Evolutionary conservation across 352 stramenopile genomes (phyloP), one percentile per base, ranked within the genome.

Genomic region (Phytophthora multivora): DNA sequence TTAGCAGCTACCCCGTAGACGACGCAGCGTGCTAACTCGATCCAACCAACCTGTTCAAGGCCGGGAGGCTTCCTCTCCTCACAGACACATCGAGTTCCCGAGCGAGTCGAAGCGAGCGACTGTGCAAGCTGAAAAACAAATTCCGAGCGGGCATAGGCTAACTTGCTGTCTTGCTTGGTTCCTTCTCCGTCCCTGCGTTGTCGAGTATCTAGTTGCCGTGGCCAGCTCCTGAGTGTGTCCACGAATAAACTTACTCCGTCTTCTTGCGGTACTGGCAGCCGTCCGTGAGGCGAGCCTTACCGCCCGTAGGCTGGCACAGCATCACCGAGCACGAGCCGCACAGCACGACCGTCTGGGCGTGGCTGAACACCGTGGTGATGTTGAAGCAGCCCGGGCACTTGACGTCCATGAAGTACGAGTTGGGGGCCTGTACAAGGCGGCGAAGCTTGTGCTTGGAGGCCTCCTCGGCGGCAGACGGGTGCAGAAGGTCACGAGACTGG

Each of bases 341-440:
- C 40, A 99, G 76, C 51, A 99, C 97, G 56, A 99, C 96, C 43
- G 95, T 98, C 88, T 99, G 97, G 57, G 97, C 97, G 77, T 99
- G 97, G 71, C 83, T 98, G 86, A 99, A 99, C 55, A 99, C 97
- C 49, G 97, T 99, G 43, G 97, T 99, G 83, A 99, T 99, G 89
- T 99, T 98, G 87, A 99, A 99, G 94, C 98, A 99, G 77, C 97
- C 97, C 45, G 96, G 97, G 88, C 98, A 99, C 83, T 99, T 99
- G 62, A 99, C 98, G 80, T 99, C 98, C 96, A 98, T 98, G 80
- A 98, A 98, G 84, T 98, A 99, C 71, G 90, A 98, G 92, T 99
- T 99, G 51, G 98, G 98, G 62, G 88, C 92, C 88, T 99, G 98
- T 80, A 99, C 97, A 71, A 99, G 90, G 71, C 98, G 91, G 80